phyloP scores from a whole-genome alignment of 139 green algal species.

The Ettlia oleoabundans region DNA sequence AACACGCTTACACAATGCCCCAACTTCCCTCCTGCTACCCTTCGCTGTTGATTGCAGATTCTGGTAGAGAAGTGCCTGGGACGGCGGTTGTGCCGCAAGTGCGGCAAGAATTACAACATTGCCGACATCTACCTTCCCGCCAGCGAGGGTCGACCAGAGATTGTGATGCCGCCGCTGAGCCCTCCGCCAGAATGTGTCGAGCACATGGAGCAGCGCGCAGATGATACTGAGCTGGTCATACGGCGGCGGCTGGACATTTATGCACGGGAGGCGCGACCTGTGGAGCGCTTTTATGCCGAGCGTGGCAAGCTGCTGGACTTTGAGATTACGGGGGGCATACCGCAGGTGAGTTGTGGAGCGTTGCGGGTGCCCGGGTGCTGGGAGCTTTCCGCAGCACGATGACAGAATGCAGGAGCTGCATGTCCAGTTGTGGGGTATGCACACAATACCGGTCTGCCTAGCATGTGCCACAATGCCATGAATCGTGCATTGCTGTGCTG shows the following conservation, averaged over 20 bases:
- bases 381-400: too few species aligned
- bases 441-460: too few species aligned
- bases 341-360: constrained; percentile 61
- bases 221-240: constrained; percentile 92
- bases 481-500: too few species aligned
- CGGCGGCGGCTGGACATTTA: constrained; percentile 85
- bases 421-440: too few species aligned
- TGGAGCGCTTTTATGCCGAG: constrained; percentile 88
- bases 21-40: background rate
- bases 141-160: constrained; percentile 61
- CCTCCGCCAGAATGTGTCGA: constrained; percentile 79
- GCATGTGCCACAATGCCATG: too few species aligned
- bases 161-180: constrained; percentile 90
- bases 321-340: constrained; percentile 93
- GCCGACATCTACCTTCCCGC: constrained; percentile 91
- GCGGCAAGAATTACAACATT: constrained; percentile 95
- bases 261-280: constrained; percentile 69
- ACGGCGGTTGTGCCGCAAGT: constrained; percentile 88
- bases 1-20: background rate
- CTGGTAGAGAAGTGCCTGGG: constrained; percentile 94
- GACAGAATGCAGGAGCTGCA: too few species aligned
- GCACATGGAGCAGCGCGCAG: constrained; percentile 81
- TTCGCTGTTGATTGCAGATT: constrained; percentile 50
- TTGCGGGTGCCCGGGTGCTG: too few species aligned
- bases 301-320: constrained; percentile 85